Evolutionary conservation across 305 asterid genomes (phyloP).

Genomic region (Salvia sclarea): DNA sequence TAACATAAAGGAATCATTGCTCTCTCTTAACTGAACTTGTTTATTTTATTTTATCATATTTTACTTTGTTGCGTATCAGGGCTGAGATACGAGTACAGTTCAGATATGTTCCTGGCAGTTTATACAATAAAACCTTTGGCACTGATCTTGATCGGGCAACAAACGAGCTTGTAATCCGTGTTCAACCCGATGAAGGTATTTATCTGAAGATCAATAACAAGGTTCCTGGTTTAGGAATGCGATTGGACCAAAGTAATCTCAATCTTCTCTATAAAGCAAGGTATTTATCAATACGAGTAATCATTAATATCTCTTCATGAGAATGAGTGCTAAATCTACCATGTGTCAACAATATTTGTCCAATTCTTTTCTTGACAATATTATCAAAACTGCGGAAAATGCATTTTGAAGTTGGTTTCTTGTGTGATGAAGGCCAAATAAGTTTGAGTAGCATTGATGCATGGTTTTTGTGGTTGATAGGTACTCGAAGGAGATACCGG

Average conservation of each 20-base stretch:
- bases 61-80: constrained; percentile 41
- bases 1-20: not conserved
- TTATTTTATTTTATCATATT: constrained; percentile 1
- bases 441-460: not conserved
- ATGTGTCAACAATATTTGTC: not conserved
- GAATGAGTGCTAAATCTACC: too few relatives aligned
- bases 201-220: constrained; percentile 88
- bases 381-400: not conserved
- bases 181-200: constrained; percentile 93
- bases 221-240: constrained; percentile 94
- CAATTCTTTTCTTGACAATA: not conserved
- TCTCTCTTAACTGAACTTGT: not conserved
- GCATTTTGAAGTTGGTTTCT: too few relatives aligned
- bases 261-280: constrained; percentile 92
- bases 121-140: constrained; percentile 71
- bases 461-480: constrained; percentile 39
- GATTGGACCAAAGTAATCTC: constrained; percentile 86
- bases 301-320: too few relatives aligned
- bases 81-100: constrained; percentile 95
- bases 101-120: constrained; percentile 90
- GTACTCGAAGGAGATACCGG: constrained; percentile 91
- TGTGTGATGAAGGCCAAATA: too few relatives aligned
- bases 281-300: too few relatives aligned
- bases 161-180: constrained; percentile 94
- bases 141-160: constrained; percentile 84